phyloP scores from a whole-genome alignment of 2,329 filamentous ascomycete species.

The Monilinia aucupariae region DNA sequence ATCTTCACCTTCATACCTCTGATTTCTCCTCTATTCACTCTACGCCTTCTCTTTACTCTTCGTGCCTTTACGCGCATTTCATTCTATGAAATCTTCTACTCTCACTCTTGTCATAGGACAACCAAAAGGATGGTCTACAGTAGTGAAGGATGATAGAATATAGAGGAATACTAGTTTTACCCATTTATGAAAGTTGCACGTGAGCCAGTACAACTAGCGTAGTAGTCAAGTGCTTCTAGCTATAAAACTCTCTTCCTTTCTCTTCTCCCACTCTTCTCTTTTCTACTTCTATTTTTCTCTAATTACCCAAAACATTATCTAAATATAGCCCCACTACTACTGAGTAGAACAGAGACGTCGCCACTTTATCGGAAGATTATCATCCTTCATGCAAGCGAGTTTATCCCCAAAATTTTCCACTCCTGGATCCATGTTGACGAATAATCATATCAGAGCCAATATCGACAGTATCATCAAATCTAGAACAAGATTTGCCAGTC shows the following conservation, averaged over 20 bases:
- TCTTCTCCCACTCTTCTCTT: not conserved
- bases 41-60: not conserved
- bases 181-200: too few species aligned
- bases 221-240: not conserved
- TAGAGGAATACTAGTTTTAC: too few species aligned
- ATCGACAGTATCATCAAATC: not conserved
- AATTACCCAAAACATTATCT: not conserved
- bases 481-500: not conserved
- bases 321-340: not conserved
- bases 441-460: not conserved
- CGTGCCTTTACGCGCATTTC: not conserved
- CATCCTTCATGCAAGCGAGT: not conserved
- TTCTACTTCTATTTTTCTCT: too few species aligned
- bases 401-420: not conserved
- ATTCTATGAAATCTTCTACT: not conserved
- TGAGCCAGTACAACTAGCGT: too few species aligned
- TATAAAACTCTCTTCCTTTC: not conserved
- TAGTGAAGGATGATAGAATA: too few species aligned
- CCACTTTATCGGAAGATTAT: not conserved
- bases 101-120: not conserved
- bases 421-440: not conserved
- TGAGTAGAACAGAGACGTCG: not conserved
- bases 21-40: not conserved
- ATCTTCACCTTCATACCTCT: not conserved
- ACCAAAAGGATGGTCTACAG: too few species aligned